These are phyloP conservation scores for Celoporthe dispersa DNA, from an alignment of 2,329 filamentous ascomycete species.

Conservation along the genomic window DNA sequence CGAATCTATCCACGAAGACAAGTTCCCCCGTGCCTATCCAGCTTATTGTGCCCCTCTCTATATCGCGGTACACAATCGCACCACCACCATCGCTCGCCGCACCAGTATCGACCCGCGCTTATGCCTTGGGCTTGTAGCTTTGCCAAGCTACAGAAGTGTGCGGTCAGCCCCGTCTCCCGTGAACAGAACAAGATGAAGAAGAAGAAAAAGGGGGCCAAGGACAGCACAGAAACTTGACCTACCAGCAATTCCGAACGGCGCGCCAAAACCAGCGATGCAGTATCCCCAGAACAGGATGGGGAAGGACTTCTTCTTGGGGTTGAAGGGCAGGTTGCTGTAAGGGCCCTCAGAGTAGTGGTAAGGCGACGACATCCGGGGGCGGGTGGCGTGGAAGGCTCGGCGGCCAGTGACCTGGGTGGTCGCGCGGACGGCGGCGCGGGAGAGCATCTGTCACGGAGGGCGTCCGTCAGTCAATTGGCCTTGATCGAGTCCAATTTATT, in stretches of 20 bases:
- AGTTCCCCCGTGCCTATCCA: conserved; percentile 12
- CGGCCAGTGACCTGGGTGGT: conserved; percentile 65
- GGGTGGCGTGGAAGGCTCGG: conserved; percentile 93
- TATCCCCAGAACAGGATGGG: conserved; percentile 81
- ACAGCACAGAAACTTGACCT: conserved; percentile 39
- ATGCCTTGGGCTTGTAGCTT: conserved; percentile 51
- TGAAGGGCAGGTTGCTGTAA: conserved; percentile 95
- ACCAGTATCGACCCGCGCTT: conserved; percentile 31
- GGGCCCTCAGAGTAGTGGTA: conserved; percentile 99
- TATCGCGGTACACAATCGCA: conserved; percentile 13
- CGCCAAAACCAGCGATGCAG: conserved; percentile 59
- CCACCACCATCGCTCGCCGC: not conserved
- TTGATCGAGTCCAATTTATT: no score
- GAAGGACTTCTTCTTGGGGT: conserved; percentile 89
- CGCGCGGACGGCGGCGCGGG: conserved; percentile 69
- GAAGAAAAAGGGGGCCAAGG: no score
- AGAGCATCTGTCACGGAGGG: conserved; percentile 73
- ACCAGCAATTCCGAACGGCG: conserved; percentile 68
- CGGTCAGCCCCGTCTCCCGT: conserved; percentile 29
- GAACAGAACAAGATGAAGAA: not conserved
- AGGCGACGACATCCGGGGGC: conserved; percentile 79
- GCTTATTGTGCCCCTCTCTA: conserved; percentile 28
- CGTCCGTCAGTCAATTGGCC: conserved; percentile 24
- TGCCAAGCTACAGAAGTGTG: conserved; percentile 50
- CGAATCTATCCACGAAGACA: conserved; percentile 30